phyloP scores from a whole-genome alignment of 2,329 filamentous ascomycete genomes.

The Lachnellula suecica region DNA sequence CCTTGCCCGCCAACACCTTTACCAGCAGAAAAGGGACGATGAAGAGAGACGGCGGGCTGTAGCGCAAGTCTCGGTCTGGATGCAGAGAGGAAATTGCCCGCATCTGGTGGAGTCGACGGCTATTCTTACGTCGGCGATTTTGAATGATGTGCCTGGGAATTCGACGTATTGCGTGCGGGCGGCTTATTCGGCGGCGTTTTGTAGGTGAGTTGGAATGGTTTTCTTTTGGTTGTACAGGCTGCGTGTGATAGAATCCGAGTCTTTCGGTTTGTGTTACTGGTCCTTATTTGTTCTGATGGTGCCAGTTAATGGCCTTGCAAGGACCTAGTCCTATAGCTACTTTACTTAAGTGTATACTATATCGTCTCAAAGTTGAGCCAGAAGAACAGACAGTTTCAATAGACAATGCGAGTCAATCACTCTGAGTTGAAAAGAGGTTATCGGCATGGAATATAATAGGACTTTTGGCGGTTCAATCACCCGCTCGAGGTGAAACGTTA shows the following conservation, averaged over 20 bases:
- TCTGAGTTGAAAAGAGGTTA: no score
- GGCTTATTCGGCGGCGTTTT: constrained; percentile 73
- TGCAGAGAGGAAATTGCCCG: constrained; percentile 71
- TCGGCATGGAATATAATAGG: no score
- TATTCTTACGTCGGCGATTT: constrained; percentile 65
- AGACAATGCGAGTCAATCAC: no score
- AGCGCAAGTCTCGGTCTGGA: constrained; percentile 62
- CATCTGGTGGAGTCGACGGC: constrained; percentile 79
- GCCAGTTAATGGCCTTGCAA: no score
- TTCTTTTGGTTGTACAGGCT: constrained; percentile 2
- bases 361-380: no score
- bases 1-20: constrained; percentile 63
- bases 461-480: no score
- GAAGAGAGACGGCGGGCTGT: constrained; percentile 47
- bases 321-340: no score
- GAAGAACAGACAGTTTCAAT: no score
- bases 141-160: constrained; percentile 54
- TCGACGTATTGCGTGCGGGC: constrained; percentile 59
- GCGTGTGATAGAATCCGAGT: no score
- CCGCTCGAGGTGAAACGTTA: no score
- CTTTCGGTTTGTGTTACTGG: neutral
- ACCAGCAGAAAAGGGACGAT: constrained; percentile 36
- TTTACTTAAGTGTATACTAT: no score
- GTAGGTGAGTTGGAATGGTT: constrained; percentile 53
- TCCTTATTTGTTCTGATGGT: neutral